Evolutionary conservation across 805 yeast species (phyloP).

Genomic region (Kazachstania martiniae): DNA sequence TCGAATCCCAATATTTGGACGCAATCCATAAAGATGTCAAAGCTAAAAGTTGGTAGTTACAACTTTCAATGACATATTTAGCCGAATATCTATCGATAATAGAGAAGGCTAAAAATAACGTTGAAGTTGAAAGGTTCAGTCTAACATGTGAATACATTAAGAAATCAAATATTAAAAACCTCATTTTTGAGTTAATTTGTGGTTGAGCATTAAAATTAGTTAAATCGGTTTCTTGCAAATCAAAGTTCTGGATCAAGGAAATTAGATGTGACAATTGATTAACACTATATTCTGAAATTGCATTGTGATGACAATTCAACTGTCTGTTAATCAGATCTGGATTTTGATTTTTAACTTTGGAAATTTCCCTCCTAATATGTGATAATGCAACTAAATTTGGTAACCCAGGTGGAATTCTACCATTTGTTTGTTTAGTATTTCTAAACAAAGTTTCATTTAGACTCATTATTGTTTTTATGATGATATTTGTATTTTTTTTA

Average conservation of each 20-base stretch:
- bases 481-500: too few species aligned
- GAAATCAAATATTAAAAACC: conserved; percentile 74
- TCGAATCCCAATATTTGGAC: conserved; percentile 61
- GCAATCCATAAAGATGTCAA: conserved; percentile 87
- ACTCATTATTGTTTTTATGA: too few species aligned
- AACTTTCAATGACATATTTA: conserved; percentile 63
- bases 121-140: conserved; percentile 51
- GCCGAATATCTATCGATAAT: conserved; percentile 82
- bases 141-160: conserved; percentile 61
- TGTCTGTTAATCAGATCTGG: conserved; percentile 36
- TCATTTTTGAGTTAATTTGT: conserved; percentile 39
- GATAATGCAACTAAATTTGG: conserved; percentile 5
- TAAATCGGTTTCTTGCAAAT: too few species aligned
- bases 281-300: conserved; percentile 36
- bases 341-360: conserved; percentile 12
- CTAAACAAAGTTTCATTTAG: too few species aligned
- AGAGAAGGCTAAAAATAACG: conserved; percentile 54
- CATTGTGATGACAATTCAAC: conserved; percentile 33
- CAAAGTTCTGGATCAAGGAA: too few species aligned
- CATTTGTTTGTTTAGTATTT: too few species aligned
- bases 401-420: too few species aligned
- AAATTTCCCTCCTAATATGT: conserved; percentile 13
- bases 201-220: conserved; percentile 30
- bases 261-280: conserved; percentile 30
- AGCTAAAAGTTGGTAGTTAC: conserved; percentile 78